Percentiles rank a stretch among this genome's conserved stretches.
Conservation (phyloP, 2,329 filamentous ascomycete species). For the Trichoderma hamatum region DNA sequence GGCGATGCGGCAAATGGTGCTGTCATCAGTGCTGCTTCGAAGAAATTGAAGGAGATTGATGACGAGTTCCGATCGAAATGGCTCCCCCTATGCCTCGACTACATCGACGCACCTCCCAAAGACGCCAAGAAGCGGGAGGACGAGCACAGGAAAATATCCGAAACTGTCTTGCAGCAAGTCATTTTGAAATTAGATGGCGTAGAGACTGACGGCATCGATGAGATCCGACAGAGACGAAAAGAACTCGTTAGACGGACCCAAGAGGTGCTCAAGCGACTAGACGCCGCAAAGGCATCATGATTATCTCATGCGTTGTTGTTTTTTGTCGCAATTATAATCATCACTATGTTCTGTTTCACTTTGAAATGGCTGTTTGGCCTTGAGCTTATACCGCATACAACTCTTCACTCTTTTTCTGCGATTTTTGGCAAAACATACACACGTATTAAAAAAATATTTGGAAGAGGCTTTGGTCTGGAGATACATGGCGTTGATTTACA, state of each 20-base stretch:
- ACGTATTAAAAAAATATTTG: neutral
- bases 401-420: neutral
- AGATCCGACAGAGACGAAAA: conserved; percentile 68
- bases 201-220: conserved; percentile 69
- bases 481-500: conserved; percentile 1
- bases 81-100: conserved; percentile 66
- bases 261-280: conserved; percentile 65
- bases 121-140: conserved; percentile 70
- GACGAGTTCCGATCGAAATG: conserved; percentile 66
- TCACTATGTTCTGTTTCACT: neutral
- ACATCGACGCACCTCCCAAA: conserved; percentile 62
- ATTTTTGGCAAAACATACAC: neutral
- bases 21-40: conserved; percentile 43
- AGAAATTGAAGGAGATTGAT: conserved; percentile 69
- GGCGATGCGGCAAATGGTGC: conserved; percentile 38
- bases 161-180: conserved; percentile 76
- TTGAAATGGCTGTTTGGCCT: neutral
- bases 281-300: conserved; percentile 47
- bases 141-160: conserved; percentile 73
- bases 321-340: neutral
- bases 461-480: neutral
- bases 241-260: conserved; percentile 74
- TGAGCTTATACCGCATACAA: neutral
- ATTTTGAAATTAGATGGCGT: conserved; percentile 77
- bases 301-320: neutral